Conservation (phyloP, 345 rosid genomes). For the Lepidium sativum region DNA sequence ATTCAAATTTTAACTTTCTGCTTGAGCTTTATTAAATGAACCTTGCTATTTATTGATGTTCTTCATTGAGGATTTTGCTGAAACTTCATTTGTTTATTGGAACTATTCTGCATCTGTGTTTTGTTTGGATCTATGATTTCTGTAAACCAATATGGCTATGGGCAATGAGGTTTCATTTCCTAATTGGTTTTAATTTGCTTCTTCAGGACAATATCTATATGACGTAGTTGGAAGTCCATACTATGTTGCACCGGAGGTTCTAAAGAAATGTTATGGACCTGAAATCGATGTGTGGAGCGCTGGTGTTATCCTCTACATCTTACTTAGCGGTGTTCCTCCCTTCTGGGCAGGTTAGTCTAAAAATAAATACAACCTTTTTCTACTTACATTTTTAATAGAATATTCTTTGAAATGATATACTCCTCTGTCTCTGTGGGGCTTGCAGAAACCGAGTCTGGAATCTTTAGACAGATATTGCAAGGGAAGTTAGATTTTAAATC, state of each 20-base stretch:
- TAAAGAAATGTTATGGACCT: constrained; percentile 84
- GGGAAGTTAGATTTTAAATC: constrained; percentile 85
- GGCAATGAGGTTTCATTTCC: not conserved
- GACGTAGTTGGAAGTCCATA: constrained; percentile 98
- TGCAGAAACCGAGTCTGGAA: constrained; percentile 93
- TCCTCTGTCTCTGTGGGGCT: not conserved
- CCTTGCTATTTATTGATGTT: not conserved
- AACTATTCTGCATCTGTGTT: not conserved
- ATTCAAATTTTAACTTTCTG: not conserved
- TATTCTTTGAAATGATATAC: not conserved
- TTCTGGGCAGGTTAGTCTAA: constrained; percentile 75
- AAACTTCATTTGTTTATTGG: not conserved
- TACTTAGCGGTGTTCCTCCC: constrained; percentile 92
- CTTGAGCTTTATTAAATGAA: not conserved
- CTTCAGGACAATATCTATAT: constrained; percentile 60
- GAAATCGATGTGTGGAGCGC: constrained; percentile 97
- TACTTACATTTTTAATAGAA: not conserved
- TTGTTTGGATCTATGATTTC: not conserved
- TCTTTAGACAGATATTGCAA: constrained; percentile 78
- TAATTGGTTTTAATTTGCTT: not conserved
- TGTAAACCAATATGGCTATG: not conserved
- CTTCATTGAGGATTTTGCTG: not conserved
- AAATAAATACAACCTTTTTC: not conserved
- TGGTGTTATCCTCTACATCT: constrained; percentile 96
- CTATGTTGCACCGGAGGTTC: constrained; percentile 97